Conservation (phyloP, 2,329 filamentous ascomycete genomes). For the Immersiporthe knoxdaviesiana region DNA sequence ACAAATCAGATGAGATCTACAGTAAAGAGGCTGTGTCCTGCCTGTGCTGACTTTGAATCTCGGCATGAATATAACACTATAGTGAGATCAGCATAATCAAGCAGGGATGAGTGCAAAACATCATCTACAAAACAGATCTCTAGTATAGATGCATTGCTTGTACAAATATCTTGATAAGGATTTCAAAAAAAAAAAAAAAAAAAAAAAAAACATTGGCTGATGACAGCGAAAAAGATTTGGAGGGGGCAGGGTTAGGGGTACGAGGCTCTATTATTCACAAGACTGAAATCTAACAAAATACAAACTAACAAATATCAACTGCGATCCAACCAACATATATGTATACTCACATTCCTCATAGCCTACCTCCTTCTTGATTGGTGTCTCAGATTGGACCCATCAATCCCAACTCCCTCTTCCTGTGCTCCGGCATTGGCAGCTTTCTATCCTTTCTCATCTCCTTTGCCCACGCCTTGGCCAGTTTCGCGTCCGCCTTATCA, state of each 20-base stretch:
- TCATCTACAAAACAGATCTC: no score
- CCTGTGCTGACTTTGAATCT: background rate
- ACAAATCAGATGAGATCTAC: background rate
- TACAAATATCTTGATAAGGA: background rate
- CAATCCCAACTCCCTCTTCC: background rate
- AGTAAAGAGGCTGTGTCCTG: background rate
- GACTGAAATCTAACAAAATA: no score
- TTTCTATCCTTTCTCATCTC: background rate
- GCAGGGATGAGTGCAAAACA: background rate
- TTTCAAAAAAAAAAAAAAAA: no score
- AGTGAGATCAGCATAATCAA: background rate
- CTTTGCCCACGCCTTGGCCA: background rate
- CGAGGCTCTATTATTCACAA: background rate
- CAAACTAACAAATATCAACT: background rate
- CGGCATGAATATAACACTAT: background rate
- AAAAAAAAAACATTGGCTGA: no score
- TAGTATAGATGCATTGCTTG: background rate
- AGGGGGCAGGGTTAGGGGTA: background rate
- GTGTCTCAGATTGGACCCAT: background rate
- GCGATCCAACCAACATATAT: constrained; percentile 11
- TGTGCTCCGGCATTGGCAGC: constrained; percentile 1
- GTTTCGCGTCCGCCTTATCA: background rate
- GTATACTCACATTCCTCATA: no score
- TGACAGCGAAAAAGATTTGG: background rate
- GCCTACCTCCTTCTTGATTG: background rate